A percentile compares a stretch with the other conserved stretches of the same genome.
Evolutionary conservation across 345 rosid species (phyloP).

Genomic region (Erodium maritimum): DNA sequence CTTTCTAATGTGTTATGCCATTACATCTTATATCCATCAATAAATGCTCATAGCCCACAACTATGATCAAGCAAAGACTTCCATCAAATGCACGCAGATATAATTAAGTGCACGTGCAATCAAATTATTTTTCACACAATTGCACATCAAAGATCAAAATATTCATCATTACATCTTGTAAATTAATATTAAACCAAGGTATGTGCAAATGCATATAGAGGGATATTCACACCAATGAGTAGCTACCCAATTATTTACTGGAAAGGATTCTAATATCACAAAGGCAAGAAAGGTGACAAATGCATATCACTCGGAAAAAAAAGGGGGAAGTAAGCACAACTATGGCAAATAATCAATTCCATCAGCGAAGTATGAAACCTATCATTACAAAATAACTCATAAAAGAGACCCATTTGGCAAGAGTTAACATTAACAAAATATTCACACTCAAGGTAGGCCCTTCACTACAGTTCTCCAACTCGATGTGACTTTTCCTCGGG

Average conservation of each 20-base stretch:
- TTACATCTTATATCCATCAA: neutral
- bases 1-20: too few relatives aligned
- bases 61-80: too few relatives aligned
- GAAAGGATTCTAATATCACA: too few relatives aligned
- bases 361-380: neutral
- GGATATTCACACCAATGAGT: too few relatives aligned
- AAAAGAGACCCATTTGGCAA: neutral
- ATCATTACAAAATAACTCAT: too few relatives aligned
- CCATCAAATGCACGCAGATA: neutral
- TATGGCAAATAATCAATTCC: neutral
- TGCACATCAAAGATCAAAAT: too few relatives aligned
- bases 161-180: neutral
- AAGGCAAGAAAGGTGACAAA: too few relatives aligned
- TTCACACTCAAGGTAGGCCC: neutral
- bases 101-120: neutral
- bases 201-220: neutral
- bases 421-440: neutral
- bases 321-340: too few relatives aligned
- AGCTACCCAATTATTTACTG: too few relatives aligned
- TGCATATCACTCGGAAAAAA: too few relatives aligned
- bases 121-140: neutral
- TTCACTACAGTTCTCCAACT: too few relatives aligned
- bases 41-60: neutral
- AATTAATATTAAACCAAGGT: neutral
- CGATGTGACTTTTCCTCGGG: too few relatives aligned